Conservation (phyloP, 768 basidiomycete species). For the Chiua virens region DNA sequence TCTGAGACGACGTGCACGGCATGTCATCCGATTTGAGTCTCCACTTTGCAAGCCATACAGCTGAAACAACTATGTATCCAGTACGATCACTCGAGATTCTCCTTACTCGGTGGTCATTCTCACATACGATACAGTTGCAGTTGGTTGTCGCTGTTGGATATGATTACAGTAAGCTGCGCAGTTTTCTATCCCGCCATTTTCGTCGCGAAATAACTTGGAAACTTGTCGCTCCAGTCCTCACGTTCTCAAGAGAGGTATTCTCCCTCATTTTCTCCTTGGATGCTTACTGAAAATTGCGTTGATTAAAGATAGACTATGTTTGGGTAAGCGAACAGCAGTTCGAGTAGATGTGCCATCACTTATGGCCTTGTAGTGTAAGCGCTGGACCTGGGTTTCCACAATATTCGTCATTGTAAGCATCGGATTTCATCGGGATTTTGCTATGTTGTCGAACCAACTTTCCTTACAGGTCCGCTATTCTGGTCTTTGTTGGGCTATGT, state of each 20-base stretch:
- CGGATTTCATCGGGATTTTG: neutral
- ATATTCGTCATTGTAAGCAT: constrained; percentile 16
- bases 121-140: neutral
- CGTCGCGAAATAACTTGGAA: neutral
- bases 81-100: neutral
- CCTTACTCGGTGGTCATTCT: neutral
- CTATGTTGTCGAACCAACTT: neutral
- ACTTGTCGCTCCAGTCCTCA: neutral
- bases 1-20: neutral
- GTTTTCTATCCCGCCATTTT: neutral
- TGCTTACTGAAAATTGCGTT: too few species aligned
- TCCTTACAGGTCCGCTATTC: constrained; percentile 13
- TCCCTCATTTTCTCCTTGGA: neutral
- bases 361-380: neutral
- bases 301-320: neutral
- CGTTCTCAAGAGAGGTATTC: neutral
- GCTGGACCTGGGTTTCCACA: constrained; percentile 13
- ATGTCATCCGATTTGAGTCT: constrained; percentile 1
- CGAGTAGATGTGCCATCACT: neutral
- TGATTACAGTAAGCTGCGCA: neutral
- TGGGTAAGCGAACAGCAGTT: neutral
- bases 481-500: constrained; percentile 12
- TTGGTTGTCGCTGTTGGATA: neutral
- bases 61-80: neutral
- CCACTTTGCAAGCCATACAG: neutral